Evolutionary conservation across 2,329 filamentous ascomycete species (phyloP).

Genomic region (Penicillium sp.): DNA sequence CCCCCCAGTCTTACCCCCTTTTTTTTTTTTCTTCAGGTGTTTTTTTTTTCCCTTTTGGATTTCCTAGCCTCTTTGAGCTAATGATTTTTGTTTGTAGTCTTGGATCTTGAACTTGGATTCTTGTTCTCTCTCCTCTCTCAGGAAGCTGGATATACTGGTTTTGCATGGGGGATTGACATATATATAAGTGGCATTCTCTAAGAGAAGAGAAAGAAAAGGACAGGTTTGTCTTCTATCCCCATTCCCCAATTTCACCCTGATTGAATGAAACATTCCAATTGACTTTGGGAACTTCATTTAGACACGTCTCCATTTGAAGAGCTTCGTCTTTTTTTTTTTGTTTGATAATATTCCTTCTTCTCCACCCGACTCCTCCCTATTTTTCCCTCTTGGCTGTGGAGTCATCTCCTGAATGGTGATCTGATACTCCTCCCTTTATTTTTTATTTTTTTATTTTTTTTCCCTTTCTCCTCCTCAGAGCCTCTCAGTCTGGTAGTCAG

Average conservation of each 20-base stretch:
- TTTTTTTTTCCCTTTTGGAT: slow-evolving; percentile 15
- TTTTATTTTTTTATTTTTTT: slow-evolving; percentile 20
- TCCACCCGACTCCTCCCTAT: slow-evolving; percentile 7
- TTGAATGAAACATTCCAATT: slow-evolving; percentile 36
- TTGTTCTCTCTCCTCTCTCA: slow-evolving; percentile 15
- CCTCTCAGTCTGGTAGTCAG: slow-evolving; percentile 9
- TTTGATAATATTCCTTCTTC: slow-evolving; percentile 12
- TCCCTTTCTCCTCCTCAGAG: background rate
- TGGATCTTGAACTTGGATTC: slow-evolving; percentile 12
- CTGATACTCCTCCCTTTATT: slow-evolving; percentile 59
- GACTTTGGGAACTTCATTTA: slow-evolving; percentile 24
- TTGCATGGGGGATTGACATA: slow-evolving; percentile 8
- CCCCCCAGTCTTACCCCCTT: slow-evolving; percentile 22
- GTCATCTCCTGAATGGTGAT: slow-evolving; percentile 25
- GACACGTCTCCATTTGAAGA: slow-evolving; percentile 33
- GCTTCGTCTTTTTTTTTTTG: slow-evolving; percentile 25
- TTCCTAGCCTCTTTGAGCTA: slow-evolving; percentile 26
- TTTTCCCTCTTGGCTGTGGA: slow-evolving; percentile 6
- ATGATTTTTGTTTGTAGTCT: slow-evolving; percentile 21
- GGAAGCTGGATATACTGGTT: slow-evolving; percentile 4
- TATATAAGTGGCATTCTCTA: slow-evolving; percentile 24
- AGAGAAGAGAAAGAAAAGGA: slow-evolving; percentile 5
- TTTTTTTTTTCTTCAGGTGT: slow-evolving; percentile 14
- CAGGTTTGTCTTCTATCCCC: slow-evolving; percentile 17
- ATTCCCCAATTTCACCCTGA: slow-evolving; percentile 11